phyloP scores from a whole-genome alignment of 2,329 filamentous ascomycete genomes.

The Cordyceps pruinosa region DNA sequence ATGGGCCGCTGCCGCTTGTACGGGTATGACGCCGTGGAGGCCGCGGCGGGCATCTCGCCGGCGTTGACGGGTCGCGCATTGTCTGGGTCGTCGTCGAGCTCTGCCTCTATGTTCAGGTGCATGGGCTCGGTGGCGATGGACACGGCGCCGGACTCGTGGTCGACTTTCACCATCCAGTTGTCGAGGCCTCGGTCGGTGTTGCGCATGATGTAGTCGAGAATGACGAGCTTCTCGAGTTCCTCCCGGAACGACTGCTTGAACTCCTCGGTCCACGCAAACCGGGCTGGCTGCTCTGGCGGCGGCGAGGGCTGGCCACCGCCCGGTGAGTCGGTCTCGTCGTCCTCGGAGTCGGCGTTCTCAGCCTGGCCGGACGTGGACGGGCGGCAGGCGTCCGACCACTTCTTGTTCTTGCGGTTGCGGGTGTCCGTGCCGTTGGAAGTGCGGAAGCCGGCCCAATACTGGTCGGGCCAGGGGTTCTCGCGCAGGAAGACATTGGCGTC shows the following conservation, averaged over 20 bases:
- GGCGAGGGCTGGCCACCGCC: slow-evolving; percentile 38
- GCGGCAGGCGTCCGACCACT: slow-evolving; percentile 77
- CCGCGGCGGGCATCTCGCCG: slow-evolving; percentile 33
- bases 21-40: slow-evolving; percentile 48
- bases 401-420: slow-evolving; percentile 58
- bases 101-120: slow-evolving; percentile 54
- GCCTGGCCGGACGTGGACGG: slow-evolving; percentile 45
- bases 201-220: slow-evolving; percentile 97
- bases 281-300: slow-evolving; percentile 44
- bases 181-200: slow-evolving; percentile 95
- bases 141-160: slow-evolving; percentile 74
- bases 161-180: slow-evolving; percentile 99
- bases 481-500: slow-evolving; percentile 93
- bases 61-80: slow-evolving; percentile 57
- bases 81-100: slow-evolving; percentile 32
- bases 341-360: slow-evolving; percentile 58
- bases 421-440: slow-evolving; percentile 47
- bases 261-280: slow-evolving; percentile 79
- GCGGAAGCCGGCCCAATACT: slow-evolving; percentile 65
- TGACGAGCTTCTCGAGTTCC: slow-evolving; percentile 92
- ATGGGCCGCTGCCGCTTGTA: slow-evolving; percentile 80
- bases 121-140: slow-evolving; percentile 79
- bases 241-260: slow-evolving; percentile 90
- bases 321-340: slow-evolving; percentile 36
- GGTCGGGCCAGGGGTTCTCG: slow-evolving; percentile 95